Base-by-base conservation (phyloP, 1,139 yeast species). In the Suhomyces anneliseae region DNA sequence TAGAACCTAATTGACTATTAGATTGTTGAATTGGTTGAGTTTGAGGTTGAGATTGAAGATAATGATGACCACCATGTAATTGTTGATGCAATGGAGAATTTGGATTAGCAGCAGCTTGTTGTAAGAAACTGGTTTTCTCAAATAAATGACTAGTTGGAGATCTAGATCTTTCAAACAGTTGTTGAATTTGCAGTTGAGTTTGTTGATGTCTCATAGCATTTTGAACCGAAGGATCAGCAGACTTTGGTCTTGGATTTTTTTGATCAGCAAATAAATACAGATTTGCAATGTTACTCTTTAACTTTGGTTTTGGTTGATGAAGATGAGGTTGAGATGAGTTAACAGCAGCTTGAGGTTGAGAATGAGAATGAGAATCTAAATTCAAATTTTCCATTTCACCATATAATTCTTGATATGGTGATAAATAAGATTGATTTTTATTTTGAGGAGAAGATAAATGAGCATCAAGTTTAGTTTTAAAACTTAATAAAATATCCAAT, bases 401-500 rank as follows among this genome's bases (percentile, higher is more conserved):
- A 44, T 59, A 55, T 38, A 64, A 50, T 34, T 67, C 68, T 6
- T 45, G 47, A 46, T 53, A 53, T 6, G 55, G 55, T 6, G 54
- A 47, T 43, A 49, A 45, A 45, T 38, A 50, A 24, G 37, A 42
- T 42, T 51, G 55, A 36, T 42, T 45, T 36, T 48, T 54, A 34
- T 48, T 51, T 26, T 47, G 52, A 26, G 49, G 60, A 66, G 45
- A 62, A 60, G 62, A 53, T 54, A 72, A 61, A 51, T 68, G 71
- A 43, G 53, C 51, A 41, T 73, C 78, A 46, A 74, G 60, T 49
- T 69, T 70, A 55, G 67, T 66, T 57, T 69, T 75, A 69, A 58
- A 81, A 59, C 72, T 75, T 64, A 60, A 70, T 64, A 65, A 78
- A 53, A 55, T 78, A 72, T 60, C 84, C 71, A 61, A 71, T 60